Base-by-base conservation (phyloP, 768 basidiomycete species). In the Ephemerocybe angulata region DNA sequence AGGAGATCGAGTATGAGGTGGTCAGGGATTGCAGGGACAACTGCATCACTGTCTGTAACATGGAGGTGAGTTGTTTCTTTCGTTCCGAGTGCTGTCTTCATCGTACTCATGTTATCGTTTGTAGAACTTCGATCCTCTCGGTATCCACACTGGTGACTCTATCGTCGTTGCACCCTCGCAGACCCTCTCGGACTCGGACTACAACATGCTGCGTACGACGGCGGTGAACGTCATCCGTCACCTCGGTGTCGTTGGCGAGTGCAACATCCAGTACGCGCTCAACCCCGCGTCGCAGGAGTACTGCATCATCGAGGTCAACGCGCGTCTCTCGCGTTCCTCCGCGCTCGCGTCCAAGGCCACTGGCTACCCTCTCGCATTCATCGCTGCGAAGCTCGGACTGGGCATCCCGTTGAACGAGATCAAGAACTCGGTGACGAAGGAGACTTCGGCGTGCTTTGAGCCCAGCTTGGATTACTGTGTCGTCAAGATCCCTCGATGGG, bases 1-100 rank as follows among this genome's bases (percentile, higher is more conserved):
- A 99, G 74, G 96, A 99, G 77, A 96, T 99, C 61, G 96, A 99
- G 75, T 99, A 99, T 63, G 96, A 99, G 68, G 96, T 99, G 48
- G 96, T 98, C 11, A 82, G 96, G 56, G 96, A 99, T 72, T 98
- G 94, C 75, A 81, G 91, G 58, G 92, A 98, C 67, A 99, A 99
- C 68, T 98, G 96, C 68, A 98, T 98, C 74, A 96, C 95, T 1
- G 96, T 98, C 59, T 99, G 96, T 75, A 99, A 99, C 76, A 99
- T 99, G 96, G 96, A 99, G 90, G 95, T 94, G 46, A 54, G 88
- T 60, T 1, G 0, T 67, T 10, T 43, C 46, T 11, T 21, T 13
- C 19, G 25, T 31, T n/a, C 44, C 12, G 15, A 12, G 4, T 3
- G 44, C 12, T 11, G 40, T 52, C 28, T 19, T 53, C 38, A 28